Evolutionary conservation across 225 moss, liverwort and hornwort species (phyloP), one percentile per base, ranked within the genome.

Genomic region (Rhytidiadelphus loreus): DNA sequence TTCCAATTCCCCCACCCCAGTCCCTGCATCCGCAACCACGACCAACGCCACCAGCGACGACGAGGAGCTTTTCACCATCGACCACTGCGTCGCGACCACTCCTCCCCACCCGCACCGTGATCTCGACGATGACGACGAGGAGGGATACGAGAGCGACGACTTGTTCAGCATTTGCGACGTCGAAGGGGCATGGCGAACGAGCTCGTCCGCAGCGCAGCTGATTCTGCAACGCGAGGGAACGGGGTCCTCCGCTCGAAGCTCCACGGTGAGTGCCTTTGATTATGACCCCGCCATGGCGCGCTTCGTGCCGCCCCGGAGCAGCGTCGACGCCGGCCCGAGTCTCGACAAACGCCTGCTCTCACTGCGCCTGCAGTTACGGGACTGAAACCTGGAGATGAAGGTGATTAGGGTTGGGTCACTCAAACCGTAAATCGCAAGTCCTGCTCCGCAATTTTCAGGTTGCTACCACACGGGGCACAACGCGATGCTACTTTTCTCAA

Each of bases 1-100:
- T 48, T 65, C 89, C 43, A 79, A 39, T 26, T n/a, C 41, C 16
- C 39, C n/a, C 39, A 53, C 12, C 16, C 24, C 60, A 6, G 61
- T 53, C 74, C 21, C 39, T 48, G 22, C 81, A 8, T 64, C 86
- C 28, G 35, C 66, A 25, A 37, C 85, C 56, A 35, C 71, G 10
- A 21, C 56, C 26, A 33, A 43, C 26, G 22, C 85, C 62, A 76
- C 48, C 30, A 56, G 70, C 70, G 63, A 83, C 68, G 89, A 91
- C 11, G 92, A 93, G 62, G 93, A 93, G 85, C 91, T 93, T 79
- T 93, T 93, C 91, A 92, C 89, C 62, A 92, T 93, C 66, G 83
- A 91, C 73, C 93, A 91, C 35, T 75, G 71, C 69, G 48, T 86
- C 43, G 66, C 56, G 32, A 32, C 25, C 10, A 41, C 65, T 37